Percentiles rank a stretch among this genome's conserved stretches.
Conservation (phyloP, 139 green algal genomes). For the Pleodorina starrii region DNA sequence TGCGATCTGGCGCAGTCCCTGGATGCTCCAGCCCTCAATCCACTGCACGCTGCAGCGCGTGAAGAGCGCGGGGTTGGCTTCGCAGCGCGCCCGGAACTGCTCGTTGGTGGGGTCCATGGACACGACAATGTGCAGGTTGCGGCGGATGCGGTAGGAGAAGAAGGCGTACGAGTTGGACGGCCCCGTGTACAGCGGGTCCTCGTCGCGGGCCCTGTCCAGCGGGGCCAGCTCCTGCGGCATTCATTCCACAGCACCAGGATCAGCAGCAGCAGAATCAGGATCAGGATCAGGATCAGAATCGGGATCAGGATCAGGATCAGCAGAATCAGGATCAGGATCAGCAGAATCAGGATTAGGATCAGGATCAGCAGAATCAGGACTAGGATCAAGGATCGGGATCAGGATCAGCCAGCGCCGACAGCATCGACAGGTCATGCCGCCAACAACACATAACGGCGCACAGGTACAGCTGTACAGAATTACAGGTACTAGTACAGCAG, state of each 20-base stretch:
- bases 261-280: too few species aligned
- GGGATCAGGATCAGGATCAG: too few species aligned
- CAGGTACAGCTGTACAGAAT: too few species aligned
- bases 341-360: too few species aligned
- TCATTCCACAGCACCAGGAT: background rate
- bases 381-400: too few species aligned
- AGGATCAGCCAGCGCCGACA: too few species aligned
- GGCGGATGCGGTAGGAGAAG: constrained; percentile 63
- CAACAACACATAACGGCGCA: too few species aligned
- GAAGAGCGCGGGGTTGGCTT: constrained; percentile 84
- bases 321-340: too few species aligned
- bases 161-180: constrained; percentile 58
- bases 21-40: constrained; percentile 71
- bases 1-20: constrained; percentile 56
- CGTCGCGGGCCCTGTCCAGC: constrained; percentile 49
- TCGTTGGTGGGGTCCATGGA: constrained; percentile 80
- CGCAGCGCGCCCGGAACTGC: constrained; percentile 67
- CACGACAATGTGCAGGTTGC: constrained; percentile 82
- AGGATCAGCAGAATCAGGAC: too few species aligned
- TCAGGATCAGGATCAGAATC: too few species aligned
- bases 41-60: constrained; percentile 77
- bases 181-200: constrained; percentile 60
- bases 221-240: constrained; percentile 67
- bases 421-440: too few species aligned
- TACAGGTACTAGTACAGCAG: too few species aligned